Percentiles rank a stretch among this genome's conserved stretches.
phyloP scores from a whole-genome alignment of 2,329 filamentous ascomycete genomes.

The Aotearoamyces nothofagi region DNA sequence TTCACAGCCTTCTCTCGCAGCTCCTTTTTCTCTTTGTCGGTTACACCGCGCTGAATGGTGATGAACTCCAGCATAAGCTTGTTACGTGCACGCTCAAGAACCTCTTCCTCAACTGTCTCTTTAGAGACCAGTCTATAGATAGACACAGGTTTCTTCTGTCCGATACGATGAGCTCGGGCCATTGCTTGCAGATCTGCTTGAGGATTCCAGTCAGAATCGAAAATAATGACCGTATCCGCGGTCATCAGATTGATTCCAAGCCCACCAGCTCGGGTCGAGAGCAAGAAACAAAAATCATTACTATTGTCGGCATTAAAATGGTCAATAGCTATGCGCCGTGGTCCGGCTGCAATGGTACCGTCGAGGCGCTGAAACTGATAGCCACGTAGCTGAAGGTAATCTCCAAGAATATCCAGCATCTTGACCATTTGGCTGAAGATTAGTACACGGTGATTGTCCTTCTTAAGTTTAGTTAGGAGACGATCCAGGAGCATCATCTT shows the following conservation, averaged over 20 bases:
- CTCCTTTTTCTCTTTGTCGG: slow-evolving; percentile 78
- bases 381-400: slow-evolving; percentile 85
- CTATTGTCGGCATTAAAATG: slow-evolving; percentile 97
- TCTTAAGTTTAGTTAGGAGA: slow-evolving; percentile 83
- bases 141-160: slow-evolving; percentile 88
- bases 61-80: slow-evolving; percentile 96
- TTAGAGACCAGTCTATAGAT: slow-evolving; percentile 95
- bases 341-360: slow-evolving; percentile 79
- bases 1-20: slow-evolving; percentile 62
- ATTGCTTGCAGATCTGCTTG: slow-evolving; percentile 97
- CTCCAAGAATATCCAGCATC: slow-evolving; percentile 90
- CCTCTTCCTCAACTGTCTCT: slow-evolving; percentile 96
- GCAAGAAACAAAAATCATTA: slow-evolving; percentile 87
- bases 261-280: slow-evolving; percentile 90
- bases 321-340: slow-evolving; percentile 86
- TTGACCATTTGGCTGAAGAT: slow-evolving; percentile 99
- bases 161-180: slow-evolving; percentile 95
- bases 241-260: slow-evolving; percentile 99
- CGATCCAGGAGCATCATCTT: slow-evolving; percentile 99
- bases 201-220: slow-evolving; percentile 98
- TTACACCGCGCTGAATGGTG: slow-evolving; percentile 92
- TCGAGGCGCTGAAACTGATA: slow-evolving; percentile 92
- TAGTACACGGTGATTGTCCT: slow-evolving; percentile 85
- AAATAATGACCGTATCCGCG: slow-evolving; percentile 92
- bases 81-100: slow-evolving; percentile 88